Evolutionary conservation across 2,329 filamentous ascomycete genomes (phyloP), one percentile per base, ranked within the genome.

Genomic region (Metarhizium album): DNA sequence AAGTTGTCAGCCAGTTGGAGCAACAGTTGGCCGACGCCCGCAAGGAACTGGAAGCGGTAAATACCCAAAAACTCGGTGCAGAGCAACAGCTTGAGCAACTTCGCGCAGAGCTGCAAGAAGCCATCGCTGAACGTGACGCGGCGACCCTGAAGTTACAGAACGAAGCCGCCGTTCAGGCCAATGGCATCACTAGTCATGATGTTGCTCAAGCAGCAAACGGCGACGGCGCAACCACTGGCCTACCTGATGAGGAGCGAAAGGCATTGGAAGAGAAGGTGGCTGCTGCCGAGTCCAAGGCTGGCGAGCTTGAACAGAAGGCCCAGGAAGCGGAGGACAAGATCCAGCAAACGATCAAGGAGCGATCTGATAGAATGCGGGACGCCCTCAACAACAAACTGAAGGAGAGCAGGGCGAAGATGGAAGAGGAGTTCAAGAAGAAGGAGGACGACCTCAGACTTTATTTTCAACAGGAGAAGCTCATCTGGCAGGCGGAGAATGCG

Each of bases 311-410:
- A 60, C 70, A 73, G 14, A 84, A 83, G 64, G 76, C 73, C 1
- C 75, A 78, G 49, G 79, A 83, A 53, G 71, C 85, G 16, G 86
- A 90, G 60, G 76, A 80, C 29, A 75, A 73, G 50, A 76, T 82
- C 45, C 73, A 79, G 51, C 70, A 68, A 35, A 81, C 76, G 11
- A 73, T 87, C 53, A 86, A 86, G 59, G 71, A 76, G 48, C 76
- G 83, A 43, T 82, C 82, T 1, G 80, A 87, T 42, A 79, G 78
- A 62, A 86, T 88, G 83, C 85, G 83, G 60, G 74, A 78, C 22
- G 69, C 77, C 2, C 69, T 88, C 47, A 84, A 83, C 59, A 82
- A 80, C 62, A 88, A 86, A 62, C 73, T 95, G 16, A 79, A 74
- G 51, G 87, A 88, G 58, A 78, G 82, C 43, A 77, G 75, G 56